Base-by-base conservation (phyloP, 2,329 filamentous ascomycete genomes). In the Trichophyton rubrum region DNA sequence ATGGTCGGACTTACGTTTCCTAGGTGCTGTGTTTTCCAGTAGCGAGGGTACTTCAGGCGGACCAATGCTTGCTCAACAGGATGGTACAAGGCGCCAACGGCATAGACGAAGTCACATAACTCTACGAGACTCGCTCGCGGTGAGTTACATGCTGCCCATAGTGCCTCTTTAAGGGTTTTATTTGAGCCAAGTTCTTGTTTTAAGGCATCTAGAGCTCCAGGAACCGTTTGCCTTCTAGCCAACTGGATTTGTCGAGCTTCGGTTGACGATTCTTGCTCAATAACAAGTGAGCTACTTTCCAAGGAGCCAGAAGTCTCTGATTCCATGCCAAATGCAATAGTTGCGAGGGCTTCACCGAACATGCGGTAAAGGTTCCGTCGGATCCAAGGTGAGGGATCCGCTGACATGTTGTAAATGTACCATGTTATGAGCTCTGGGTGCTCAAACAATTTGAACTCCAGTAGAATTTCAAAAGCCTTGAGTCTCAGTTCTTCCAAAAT, bases 401-500 rank as follows among this genome's bases (percentile, higher is more conserved):
- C 76, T 1, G 77, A 77, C 67, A 85, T 77, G 20, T 77, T 79
- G 64, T 80, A 79, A 40, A 86, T 71, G 60, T 85, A 73, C 72
- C 82, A 85, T 41, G 74, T 77, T 59, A 85, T 68, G 17, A 85
- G 73, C 8, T 76, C 74, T 9, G 79, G 74, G 53, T 76, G 74
- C 41, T 75, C 75, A 41, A 81, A 77, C 59, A 83, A 72, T 57
- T 81, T 81, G 8, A 84, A 73, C 17, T 82, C 78, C 33, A 82
- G 74, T 0, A 86, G 73, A 62, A 80, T 82, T 24, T 78, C 73
- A 69, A 85, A 85, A 2, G 83, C 83, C 60, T 80, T 77, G 17
- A 85, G 64, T 3, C 84, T 80, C 27, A 86, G 79, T 61, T 81
- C 77, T 56, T 84, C 81, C 59, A 81, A 82, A 20, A 84, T 85